Conservation (phyloP, 1,139 yeast species). For the Candida gigantensis region DNA sequence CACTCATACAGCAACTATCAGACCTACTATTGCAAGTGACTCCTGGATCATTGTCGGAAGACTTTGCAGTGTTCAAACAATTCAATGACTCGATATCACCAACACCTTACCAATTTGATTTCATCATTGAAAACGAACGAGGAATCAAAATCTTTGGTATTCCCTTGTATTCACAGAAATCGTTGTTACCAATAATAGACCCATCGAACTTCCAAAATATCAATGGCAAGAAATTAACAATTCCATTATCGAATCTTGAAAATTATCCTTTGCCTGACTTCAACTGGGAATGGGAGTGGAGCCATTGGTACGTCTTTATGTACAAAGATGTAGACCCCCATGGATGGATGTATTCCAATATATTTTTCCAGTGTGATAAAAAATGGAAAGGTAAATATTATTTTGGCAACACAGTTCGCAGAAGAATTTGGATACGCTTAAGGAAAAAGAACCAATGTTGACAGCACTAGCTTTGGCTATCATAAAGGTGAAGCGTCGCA, state of each 20-base stretch:
- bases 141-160: slow-evolving; percentile 68
- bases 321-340: slow-evolving; percentile 70
- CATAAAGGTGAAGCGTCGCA: slow-evolving; percentile 6
- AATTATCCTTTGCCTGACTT: slow-evolving; percentile 65
- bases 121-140: slow-evolving; percentile 66
- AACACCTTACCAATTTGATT: slow-evolving; percentile 31
- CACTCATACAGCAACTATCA: neutral
- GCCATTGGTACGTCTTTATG: slow-evolving; percentile 73
- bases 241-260: slow-evolving; percentile 33
- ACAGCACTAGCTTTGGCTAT: slow-evolving; percentile 18
- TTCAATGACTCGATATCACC: slow-evolving; percentile 9
- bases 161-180: slow-evolving; percentile 56
- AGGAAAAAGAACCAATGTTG: slow-evolving; percentile 13
- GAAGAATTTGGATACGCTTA: slow-evolving; percentile 60
- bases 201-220: slow-evolving; percentile 51
- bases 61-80: slow-evolving; percentile 3
- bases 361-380: slow-evolving; percentile 41
- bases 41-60: slow-evolving; percentile 6
- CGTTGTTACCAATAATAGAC: slow-evolving; percentile 59
- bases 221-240: slow-evolving; percentile 26
- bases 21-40: too few species aligned
- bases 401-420: slow-evolving; percentile 55
- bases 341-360: slow-evolving; percentile 69
- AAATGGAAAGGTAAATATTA: slow-evolving; percentile 64
- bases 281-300: slow-evolving; percentile 75